Conservation (phyloP, 2,329 filamentous ascomycete species). For the Aspergillus intermedius region DNA sequence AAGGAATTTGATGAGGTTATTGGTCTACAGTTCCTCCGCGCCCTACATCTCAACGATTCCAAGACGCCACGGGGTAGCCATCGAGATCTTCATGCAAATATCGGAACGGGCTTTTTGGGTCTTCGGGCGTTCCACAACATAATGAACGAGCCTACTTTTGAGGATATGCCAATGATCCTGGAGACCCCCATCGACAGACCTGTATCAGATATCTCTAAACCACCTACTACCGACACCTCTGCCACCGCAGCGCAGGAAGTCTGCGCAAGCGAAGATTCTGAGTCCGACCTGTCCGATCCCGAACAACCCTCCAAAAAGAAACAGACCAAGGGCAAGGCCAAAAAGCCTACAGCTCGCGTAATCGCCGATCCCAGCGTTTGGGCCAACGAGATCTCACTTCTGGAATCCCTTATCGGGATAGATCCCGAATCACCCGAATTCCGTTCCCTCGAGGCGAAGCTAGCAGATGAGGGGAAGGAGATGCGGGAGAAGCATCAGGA, state of each 20-base stretch:
- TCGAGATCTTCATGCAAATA: slow-evolving; percentile 89
- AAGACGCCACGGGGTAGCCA: slow-evolving; percentile 79
- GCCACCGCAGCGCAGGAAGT: neutral
- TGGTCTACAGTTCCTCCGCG: slow-evolving; percentile 71
- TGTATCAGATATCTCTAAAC: slow-evolving; percentile 30
- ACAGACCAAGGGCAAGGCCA: slow-evolving; percentile 15
- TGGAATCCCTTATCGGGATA: slow-evolving; percentile 82
- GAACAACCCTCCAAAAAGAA: slow-evolving; percentile 17
- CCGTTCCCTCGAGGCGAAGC: slow-evolving; percentile 52
- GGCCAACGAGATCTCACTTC: slow-evolving; percentile 89
- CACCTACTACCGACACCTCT: slow-evolving; percentile 2
- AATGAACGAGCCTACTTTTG: slow-evolving; percentile 73
- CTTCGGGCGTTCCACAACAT: slow-evolving; percentile 84
- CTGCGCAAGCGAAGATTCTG: slow-evolving; percentile 8
- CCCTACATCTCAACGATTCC: slow-evolving; percentile 90
- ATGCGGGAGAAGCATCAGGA: slow-evolving; percentile 71
- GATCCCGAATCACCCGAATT: slow-evolving; percentile 72
- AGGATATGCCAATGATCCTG: slow-evolving; percentile 79
- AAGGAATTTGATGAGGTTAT: slow-evolving; percentile 69
- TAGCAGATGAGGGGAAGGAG: slow-evolving; percentile 61
- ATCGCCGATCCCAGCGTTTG: slow-evolving; percentile 76
- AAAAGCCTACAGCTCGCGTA: slow-evolving; percentile 25
- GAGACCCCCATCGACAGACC: slow-evolving; percentile 87
- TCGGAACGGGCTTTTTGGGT: slow-evolving; percentile 89
- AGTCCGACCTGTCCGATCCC: slow-evolving; percentile 10